Evolutionary conservation across 257 asterid genomes (phyloP).

Genomic region (Galeopsis tetrahit): DNA sequence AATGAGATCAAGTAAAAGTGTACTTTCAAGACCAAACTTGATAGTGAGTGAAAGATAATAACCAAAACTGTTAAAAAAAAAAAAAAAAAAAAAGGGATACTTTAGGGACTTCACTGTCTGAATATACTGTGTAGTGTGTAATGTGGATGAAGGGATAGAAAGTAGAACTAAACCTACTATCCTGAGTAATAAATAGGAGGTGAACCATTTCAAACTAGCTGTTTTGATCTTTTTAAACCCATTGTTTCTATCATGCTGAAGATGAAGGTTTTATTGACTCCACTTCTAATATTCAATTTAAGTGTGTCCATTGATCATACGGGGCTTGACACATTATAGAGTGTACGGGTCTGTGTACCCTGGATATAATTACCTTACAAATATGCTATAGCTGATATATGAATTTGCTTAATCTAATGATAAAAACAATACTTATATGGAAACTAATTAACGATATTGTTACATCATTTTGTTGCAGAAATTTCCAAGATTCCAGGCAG

Average conservation of each 20-base stretch:
- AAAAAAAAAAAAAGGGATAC: too few species aligned
- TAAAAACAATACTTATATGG: neutral
- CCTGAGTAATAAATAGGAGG: neutral
- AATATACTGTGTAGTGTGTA: too few species aligned
- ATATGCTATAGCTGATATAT: neutral
- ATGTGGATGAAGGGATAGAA: too few species aligned
- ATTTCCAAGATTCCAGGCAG: constrained; percentile 47
- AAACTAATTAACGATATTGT: neutral
- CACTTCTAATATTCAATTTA: neutral
- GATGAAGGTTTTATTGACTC: neutral
- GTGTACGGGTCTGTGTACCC: neutral
- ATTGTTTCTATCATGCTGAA: neutral
- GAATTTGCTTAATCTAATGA: neutral
- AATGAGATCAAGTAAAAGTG: too few species aligned
- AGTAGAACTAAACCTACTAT: too few species aligned
- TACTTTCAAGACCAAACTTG: too few species aligned
- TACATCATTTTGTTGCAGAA: constrained; percentile 19
- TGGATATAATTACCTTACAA: neutral
- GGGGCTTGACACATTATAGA: neutral
- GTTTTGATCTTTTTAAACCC: neutral
- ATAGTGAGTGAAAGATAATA: too few species aligned
- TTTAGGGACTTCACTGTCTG: too few species aligned
- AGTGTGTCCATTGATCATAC: neutral
- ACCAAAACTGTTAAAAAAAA: too few species aligned
- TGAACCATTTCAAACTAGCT: neutral